Evolutionary conservation across 345 rosid species (phyloP).

Genomic region (Microcos paniculata): DNA sequence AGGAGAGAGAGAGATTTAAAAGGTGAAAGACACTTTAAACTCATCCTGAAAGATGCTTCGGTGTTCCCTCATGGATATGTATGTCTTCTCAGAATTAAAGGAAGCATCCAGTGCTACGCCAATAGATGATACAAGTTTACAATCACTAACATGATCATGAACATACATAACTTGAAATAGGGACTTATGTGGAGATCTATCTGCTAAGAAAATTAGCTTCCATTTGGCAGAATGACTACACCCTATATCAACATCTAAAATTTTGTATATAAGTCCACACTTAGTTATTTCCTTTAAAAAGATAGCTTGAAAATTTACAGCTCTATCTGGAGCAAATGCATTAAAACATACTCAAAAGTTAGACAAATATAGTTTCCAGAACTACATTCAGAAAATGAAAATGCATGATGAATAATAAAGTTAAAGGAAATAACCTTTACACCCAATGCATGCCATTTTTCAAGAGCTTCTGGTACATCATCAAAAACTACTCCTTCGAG

Average conservation of each 20-base stretch:
- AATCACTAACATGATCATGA: background rate
- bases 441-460: constrained; percentile 84
- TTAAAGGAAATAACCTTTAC: constrained; percentile 51
- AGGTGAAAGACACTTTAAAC: background rate
- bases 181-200: background rate
- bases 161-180: background rate
- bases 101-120: background rate
- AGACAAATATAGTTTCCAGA: background rate
- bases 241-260: too few relatives aligned
- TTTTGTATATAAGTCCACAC: too few relatives aligned
- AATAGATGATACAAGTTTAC: background rate
- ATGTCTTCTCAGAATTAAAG: background rate
- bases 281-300: background rate
- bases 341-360: background rate
- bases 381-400: background rate
- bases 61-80: background rate
- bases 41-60: background rate
- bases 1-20: background rate
- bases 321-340: background rate
- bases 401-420: background rate
- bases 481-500: constrained; percentile 77
- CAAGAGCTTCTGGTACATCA: constrained; percentile 80
- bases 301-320: background rate
- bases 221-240: background rate
- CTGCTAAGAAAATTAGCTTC: background rate